Evolutionary conservation across 495 filamentous ascomycete genomes (phyloP).

Genomic region (Penicilliopsis zonata): DNA sequence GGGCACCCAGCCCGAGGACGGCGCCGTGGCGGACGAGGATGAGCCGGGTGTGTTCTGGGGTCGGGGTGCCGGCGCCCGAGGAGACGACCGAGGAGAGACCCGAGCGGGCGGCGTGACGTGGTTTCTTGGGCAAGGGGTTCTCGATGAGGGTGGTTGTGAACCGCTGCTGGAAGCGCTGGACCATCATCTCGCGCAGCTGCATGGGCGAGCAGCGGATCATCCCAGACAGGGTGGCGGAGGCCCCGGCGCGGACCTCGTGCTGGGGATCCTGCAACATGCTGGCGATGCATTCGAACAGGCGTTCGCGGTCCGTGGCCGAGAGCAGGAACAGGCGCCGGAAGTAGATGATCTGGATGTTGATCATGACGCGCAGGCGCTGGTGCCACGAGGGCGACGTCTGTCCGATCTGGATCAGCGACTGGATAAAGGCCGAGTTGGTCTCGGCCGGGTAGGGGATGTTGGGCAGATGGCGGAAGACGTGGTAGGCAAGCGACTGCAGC

Average conservation of each 20-base stretch:
- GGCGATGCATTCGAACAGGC: conserved; percentile 78
- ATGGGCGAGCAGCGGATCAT: conserved; percentile 98
- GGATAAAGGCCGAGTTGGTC: conserved; percentile 73
- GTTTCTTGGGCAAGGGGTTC: conserved; percentile 79
- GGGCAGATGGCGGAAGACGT: conserved; percentile 91
- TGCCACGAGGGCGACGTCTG: conserved; percentile 86
- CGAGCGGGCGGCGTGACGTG: conserved; percentile 22
- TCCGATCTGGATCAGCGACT: conserved; percentile 78
- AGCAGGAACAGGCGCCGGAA: conserved; percentile 96
- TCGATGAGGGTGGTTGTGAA: conserved; percentile 66
- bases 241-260: conserved; percentile 89
- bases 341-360: conserved; percentile 99
- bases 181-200: conserved; percentile 60
- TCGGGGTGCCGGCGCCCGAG: conserved; percentile 60
- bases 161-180: conserved; percentile 59
- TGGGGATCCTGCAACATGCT: conserved; percentile 89
- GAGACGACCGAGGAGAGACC: conserved; percentile 29
- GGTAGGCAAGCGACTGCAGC: conserved; percentile 86
- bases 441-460: conserved; percentile 89
- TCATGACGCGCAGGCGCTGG: conserved; percentile 88
- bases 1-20: conserved; percentile 79
- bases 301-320: conserved; percentile 57
- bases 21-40: conserved; percentile 79
- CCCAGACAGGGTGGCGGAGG: conserved; percentile 79
- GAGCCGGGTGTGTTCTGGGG: conserved; percentile 71